Evolutionary conservation across 805 yeast genomes (phyloP), one percentile per base, ranked within the genome.

Genomic region (Suhomyces prunicola): DNA sequence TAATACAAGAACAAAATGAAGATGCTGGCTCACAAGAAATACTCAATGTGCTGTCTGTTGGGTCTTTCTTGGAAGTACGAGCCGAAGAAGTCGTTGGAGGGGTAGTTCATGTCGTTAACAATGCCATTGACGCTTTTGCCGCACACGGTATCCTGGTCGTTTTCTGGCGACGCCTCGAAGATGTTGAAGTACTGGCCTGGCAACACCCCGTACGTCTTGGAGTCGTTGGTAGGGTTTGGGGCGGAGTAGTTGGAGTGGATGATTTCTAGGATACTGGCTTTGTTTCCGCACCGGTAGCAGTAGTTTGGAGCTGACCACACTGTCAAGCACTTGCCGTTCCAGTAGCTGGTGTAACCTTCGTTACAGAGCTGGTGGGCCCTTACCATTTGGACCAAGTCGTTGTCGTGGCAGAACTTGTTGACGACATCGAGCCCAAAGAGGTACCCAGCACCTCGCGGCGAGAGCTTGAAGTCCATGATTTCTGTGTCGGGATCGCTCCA

Each of bases 241-340:
- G 45, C 44, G 22, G 63, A 62, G 54, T 81, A 83, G 59, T 80
- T 82, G 45, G 77, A 68, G 58, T 80, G 80, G 52, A 67, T 66
- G 5, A 94, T 84, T 68, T 94, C 99, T 57, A 94, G 77, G n/a
- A 94, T 92, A n/a, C 97, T 88, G 4, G 99, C 99, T 66, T 90
- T 84, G 66, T 94, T 94, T 0, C 99, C 99, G 69, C 99, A 94
- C 56, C 99, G 70, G 64, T 94, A 94, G 66, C 99, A 94, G 66
- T 94, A 94, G 66, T 94, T 94, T 0, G 99, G 99, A 0, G 99
- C 99, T 0, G 94, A 86, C 99, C 99, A 94, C 6, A 94, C 98
- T 0, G 99, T 94, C 36, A 96, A 86, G 46, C 96, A 89, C 57
- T 88, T 80, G 3, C 97, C 97, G 52, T 84, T 84, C 82, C 96